phyloP scores from a whole-genome alignment of 2,329 filamentous ascomycete genomes.

The Arthrobotrys conoides region DNA sequence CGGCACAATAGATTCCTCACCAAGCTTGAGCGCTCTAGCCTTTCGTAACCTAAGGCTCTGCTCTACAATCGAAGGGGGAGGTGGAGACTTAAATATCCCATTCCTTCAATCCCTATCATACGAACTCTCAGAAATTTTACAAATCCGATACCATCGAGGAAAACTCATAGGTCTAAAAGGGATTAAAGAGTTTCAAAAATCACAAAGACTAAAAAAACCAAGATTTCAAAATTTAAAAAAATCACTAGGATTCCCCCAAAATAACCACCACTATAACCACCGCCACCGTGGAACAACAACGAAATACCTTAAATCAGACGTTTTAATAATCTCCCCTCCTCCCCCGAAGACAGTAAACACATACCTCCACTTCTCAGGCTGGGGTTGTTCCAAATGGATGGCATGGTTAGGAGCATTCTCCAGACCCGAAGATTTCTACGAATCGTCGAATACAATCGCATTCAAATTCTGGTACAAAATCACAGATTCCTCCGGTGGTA shows the following conservation, averaged over 20 bases:
- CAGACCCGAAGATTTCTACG: neutral
- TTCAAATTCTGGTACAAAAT: conserved; percentile 15
- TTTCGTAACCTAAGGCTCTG: conserved; percentile 1
- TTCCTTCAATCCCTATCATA: conserved; percentile 4
- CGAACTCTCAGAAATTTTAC: conserved; percentile 5
- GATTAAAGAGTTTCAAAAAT: neutral
- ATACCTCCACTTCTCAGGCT: neutral
- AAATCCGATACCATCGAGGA: neutral
- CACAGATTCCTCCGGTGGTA: neutral
- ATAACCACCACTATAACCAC: too few relatives aligned
- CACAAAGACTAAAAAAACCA: neutral
- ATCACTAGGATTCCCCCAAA: neutral
- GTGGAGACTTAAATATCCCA: neutral
- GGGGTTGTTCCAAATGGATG: neutral
- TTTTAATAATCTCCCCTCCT: neutral
- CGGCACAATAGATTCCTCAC: conserved; percentile 3
- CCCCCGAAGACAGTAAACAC: neutral
- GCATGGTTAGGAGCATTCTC: neutral
- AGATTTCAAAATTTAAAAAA: neutral
- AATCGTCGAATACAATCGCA: neutral
- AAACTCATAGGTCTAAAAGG: neutral
- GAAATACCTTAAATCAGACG: neutral
- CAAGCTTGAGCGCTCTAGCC: neutral
- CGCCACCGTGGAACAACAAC: too few relatives aligned
- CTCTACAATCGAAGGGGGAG: neutral